Base-by-base conservation (phyloP, 2,329 filamentous ascomycete genomes). In the Hirsutella rhossiliensis region DNA sequence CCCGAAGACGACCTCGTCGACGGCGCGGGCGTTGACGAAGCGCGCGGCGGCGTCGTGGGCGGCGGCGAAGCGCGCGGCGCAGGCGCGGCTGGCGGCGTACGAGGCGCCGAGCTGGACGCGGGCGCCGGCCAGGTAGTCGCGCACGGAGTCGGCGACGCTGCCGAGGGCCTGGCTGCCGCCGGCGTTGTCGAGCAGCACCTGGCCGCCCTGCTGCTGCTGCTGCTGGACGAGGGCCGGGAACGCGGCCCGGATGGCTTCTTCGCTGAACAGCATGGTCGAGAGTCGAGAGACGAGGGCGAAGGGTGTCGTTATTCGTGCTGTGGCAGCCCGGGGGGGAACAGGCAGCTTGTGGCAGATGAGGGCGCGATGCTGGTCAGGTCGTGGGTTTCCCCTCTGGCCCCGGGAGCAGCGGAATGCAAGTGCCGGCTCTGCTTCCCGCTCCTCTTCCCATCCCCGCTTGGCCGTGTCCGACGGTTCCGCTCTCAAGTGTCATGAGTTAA, bases 51-150 rank as follows among this genome's bases (percentile, higher is more conserved):
- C 80, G 42, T 71, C 63, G 51, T 78, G 78, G 15, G 79, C 85
- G 28, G 69, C 64, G 3, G 65, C 60, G 55, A 82, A 85, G 20
- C 71, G 67, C 18, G 67, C 62, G 1, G 77, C 84, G 0, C 83
- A 79, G 36, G 67, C 62, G 49, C 74, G 65, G 11, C 78, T 75
- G 1, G 76, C 68, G 5, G 67, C 65, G 56, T 90, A 89, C 0
- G 75, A 78, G 3, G 82, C 83, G 18, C 84, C 84, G 1, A 88
- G 72, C 58, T 90, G 85, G 37, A 88, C 84, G 51, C 89, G 88
- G 48, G 71, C 81, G 27, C 71, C 72, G 32, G 72, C 66, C 9
- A 88, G 69, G 52, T 89, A 88, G 20, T 78, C 68, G 1, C 68
- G 67, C 44, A 89, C 78, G 1, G 75, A 72, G 44, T 83, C 73